A percentile compares a stretch with the other conserved stretches of the same genome.
These are phyloP conservation scores for Myxozyma kluyveri DNA, from an alignment of 805 yeast species.

Conservation along the genomic window DNA sequence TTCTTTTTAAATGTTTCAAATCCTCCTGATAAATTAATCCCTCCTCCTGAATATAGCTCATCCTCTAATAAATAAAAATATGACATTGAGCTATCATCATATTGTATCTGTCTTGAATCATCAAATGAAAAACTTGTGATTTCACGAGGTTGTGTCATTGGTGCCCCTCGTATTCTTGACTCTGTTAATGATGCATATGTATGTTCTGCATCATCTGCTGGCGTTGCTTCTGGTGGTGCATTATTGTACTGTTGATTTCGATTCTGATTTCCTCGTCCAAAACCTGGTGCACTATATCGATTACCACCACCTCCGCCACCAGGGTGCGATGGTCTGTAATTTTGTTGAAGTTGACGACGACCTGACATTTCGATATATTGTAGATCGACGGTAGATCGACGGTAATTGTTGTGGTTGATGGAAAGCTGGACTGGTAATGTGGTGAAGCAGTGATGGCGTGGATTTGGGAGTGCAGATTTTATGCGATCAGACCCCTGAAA, in stretches of 20 bases:
- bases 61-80: slow-evolving; percentile 81
- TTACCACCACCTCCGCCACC: background rate
- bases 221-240: slow-evolving; percentile 7
- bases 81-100: slow-evolving; percentile 54
- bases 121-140: slow-evolving; percentile 65
- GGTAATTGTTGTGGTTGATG: no score
- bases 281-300: background rate
- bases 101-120: slow-evolving; percentile 43
- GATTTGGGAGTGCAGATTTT: no score
- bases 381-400: no score
- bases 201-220: slow-evolving; percentile 2
- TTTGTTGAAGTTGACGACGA: background rate
- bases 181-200: slow-evolving; percentile 10
- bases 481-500: no score
- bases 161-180: slow-evolving; percentile 41
- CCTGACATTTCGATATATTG: background rate
- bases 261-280: no score
- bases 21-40: slow-evolving; percentile 66
- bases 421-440: no score
- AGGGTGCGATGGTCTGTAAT: background rate
- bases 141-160: slow-evolving; percentile 84
- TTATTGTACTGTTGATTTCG: no score
- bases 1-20: slow-evolving; percentile 54
- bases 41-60: slow-evolving; percentile 44
- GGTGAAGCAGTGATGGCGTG: no score